Conservation (phyloP, 75 land plant species). For the Chamaecyparis obtusa region DNA sequence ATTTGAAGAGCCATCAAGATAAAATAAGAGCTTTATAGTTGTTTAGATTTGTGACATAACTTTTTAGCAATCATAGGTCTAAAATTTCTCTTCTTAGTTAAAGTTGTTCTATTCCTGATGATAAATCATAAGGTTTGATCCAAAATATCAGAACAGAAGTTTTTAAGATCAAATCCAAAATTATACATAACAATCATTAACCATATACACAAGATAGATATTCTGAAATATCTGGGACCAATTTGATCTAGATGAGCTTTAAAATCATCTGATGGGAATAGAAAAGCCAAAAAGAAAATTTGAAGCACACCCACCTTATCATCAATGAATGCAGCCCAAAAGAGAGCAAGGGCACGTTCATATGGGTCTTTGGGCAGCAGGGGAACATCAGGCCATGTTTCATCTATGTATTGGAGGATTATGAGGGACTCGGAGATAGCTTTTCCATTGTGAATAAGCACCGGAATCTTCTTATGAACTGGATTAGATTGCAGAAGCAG, state of each 20-base stretch:
- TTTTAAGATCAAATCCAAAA: no score
- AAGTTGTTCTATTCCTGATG: no score
- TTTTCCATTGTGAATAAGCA: slow-evolving; percentile 35
- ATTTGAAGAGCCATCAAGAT: no score
- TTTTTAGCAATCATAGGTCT: no score
- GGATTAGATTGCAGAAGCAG: slow-evolving; percentile 28
- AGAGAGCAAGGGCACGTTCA: slow-evolving; percentile 21
- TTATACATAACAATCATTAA: background rate
- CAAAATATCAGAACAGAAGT: no score
- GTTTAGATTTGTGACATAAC: no score
- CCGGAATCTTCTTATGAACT: slow-evolving; percentile 37
- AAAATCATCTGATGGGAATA: background rate
- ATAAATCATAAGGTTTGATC: no score
- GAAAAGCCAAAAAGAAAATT: background rate
- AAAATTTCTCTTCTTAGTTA: no score
- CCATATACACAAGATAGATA: background rate
- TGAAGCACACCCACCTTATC: slow-evolving; percentile 14
- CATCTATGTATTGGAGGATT: slow-evolving; percentile 43
- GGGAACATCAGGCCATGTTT: slow-evolving; percentile 28
- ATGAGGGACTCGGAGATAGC: slow-evolving; percentile 33
- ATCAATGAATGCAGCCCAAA: slow-evolving; percentile 24
- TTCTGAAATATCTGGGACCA: background rate
- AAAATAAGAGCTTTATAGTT: no score
- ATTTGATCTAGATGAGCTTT: background rate
- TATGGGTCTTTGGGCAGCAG: slow-evolving; percentile 26